A percentile compares a stretch with the other conserved stretches of the same genome.
These are phyloP conservation scores for Nicotiana sylvestris DNA, from an alignment of 257 asterid species.

Conservation along the genomic window DNA sequence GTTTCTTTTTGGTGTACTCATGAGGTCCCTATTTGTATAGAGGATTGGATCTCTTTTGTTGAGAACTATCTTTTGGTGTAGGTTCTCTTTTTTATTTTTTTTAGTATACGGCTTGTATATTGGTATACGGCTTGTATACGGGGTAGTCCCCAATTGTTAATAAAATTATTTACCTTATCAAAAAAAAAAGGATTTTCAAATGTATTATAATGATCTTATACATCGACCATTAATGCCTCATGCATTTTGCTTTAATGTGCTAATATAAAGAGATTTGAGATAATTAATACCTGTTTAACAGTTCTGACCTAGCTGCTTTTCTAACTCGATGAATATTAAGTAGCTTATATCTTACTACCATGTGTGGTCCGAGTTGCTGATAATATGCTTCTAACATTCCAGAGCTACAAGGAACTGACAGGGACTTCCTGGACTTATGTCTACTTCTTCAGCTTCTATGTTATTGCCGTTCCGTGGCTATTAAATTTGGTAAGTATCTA, in stretches of 20 bases:
- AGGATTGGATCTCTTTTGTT: too few species aligned
- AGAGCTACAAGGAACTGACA: constrained; percentile 81
- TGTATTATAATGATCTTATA: not conserved
- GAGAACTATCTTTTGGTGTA: too few species aligned
- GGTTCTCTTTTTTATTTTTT: too few species aligned
- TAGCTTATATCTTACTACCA: not conserved
- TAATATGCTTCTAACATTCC: constrained; percentile 31
- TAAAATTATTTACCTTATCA: too few species aligned
- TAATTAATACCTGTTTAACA: not conserved
- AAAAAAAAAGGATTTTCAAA: too few species aligned
- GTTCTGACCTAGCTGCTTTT: not conserved
- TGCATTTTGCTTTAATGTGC: not conserved
- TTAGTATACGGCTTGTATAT: too few species aligned
- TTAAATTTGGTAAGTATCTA: constrained; percentile 64
- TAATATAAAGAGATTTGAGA: not conserved
- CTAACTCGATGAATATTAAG: not conserved
- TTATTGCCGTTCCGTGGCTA: constrained; percentile 67
- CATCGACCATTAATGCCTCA: too few species aligned
- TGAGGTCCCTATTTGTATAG: too few species aligned
- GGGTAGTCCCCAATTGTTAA: too few species aligned
- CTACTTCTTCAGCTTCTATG: constrained; percentile 94
- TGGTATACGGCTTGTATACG: too few species aligned
- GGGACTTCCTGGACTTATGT: constrained; percentile 67
- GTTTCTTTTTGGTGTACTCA: too few species aligned
- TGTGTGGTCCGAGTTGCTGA: not conserved